Base-by-base conservation (phyloP, 345 rosid species). In the Aquilaria sinensis region DNA sequence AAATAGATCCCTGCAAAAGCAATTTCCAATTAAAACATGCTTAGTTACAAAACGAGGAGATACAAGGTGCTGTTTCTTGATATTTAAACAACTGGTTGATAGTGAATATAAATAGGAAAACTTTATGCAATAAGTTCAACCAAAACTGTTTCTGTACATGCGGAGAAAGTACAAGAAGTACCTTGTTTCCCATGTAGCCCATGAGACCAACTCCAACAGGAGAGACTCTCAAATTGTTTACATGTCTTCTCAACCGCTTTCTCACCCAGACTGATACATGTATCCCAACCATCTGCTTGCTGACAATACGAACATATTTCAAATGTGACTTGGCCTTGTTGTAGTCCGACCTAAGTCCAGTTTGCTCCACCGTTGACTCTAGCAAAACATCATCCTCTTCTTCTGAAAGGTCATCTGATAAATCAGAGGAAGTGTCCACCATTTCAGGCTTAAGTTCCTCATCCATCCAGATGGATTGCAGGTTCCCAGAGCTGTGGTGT, bases 141-240 rank as follows among this genome's bases (percentile, higher is more conserved):
- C 23, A 16, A 16, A 16, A 16, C 23, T 16, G 23, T 16, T 16
- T 16, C 23, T 16, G 23, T 16, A 16, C 23, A 16, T 16, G 0
- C 23, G 23, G 57, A 31, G 41, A 53, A 12, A 47, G 70, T 65
- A 65, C 14, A 70, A 41, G 12, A 55, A 29, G 6, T 85, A 95
- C 99, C 98, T 95, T 95, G 82, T 95, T 95, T 71, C 99, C 98
- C 93, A 95, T 78, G 79, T 91, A 95, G 31, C 99, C 99, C 99
- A 95, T 95, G 34, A 95, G 84, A 47, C 99, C 99, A 59, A 95
- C 87, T 75, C 99, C 99, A 48, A 95, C 99, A 0, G 87, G 97
- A 41, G 98, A 89, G 67, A 95, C 99, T 80, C 77, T 78, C 77
- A 95, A 67, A 64, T 95, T 89, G 82, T 91, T 95, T 67, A 95